A percentile compares a stretch with the other conserved stretches of the same genome.
Conservation (phyloP, 1,284 basidiomycete genomes). For the Pyrrhoderma lamaoense region DNA sequence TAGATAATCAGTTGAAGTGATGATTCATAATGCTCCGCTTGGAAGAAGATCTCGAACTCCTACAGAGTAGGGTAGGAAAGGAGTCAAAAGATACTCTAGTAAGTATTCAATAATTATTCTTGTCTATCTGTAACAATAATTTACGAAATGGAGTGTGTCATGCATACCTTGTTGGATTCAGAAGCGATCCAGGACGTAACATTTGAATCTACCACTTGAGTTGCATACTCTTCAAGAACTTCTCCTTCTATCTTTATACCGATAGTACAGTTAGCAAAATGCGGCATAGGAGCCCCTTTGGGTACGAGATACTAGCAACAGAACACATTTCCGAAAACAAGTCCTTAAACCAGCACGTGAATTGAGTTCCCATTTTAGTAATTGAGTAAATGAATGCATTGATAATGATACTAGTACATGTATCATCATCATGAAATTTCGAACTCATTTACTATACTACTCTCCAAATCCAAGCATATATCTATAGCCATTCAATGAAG, state of each 20-base stretch:
- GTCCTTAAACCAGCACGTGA: too few relatives aligned
- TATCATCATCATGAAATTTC: too few relatives aligned
- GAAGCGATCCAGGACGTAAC: slow-evolving; percentile 14
- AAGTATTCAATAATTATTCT: background rate
- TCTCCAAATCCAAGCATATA: too few relatives aligned
- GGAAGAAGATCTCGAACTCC: slow-evolving; percentile 12
- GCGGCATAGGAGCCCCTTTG: slow-evolving; percentile 4
- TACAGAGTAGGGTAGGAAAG: background rate
- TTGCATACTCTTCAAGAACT: slow-evolving; percentile 12
- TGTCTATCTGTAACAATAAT: background rate
- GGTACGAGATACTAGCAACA: too few relatives aligned
- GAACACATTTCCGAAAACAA: too few relatives aligned
- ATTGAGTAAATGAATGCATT: too few relatives aligned
- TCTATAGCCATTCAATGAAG: too few relatives aligned
- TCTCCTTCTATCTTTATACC: slow-evolving; percentile 10
- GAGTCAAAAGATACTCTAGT: background rate
- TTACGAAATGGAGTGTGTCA: background rate
- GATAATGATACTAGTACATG: too few relatives aligned
- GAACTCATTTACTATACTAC: too few relatives aligned
- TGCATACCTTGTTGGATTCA: slow-evolving; percentile 14
- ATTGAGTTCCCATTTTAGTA: too few relatives aligned
- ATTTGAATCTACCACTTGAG: slow-evolving; percentile 7
- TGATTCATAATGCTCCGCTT: slow-evolving; percentile 4
- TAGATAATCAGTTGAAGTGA: slow-evolving; percentile 13
- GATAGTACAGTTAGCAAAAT: slow-evolving; percentile 9